These are phyloP conservation scores for Spathaspora sp. DNA, from an alignment of 1,139 yeast genomes.

Conservation along the genomic window DNA sequence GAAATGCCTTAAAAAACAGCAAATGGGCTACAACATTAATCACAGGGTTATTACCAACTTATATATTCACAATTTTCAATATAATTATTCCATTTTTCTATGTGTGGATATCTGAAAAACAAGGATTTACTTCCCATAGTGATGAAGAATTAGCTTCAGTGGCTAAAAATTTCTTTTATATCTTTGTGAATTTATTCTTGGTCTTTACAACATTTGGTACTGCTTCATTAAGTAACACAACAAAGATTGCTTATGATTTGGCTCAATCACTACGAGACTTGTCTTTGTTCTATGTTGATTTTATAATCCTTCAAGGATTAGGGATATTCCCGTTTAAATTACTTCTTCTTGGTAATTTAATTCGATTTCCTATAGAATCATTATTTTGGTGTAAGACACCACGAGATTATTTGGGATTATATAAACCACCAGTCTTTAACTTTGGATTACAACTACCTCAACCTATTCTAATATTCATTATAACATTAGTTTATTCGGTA, in stretches of 20 bases:
- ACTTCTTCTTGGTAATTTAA: conserved; percentile 62
- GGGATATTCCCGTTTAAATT: conserved; percentile 83
- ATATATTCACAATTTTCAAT: conserved; percentile 72
- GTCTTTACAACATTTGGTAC: conserved; percentile 84
- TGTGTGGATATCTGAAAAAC: conserved; percentile 63
- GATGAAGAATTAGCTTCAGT: conserved; percentile 80
- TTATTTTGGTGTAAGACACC: conserved; percentile 56
- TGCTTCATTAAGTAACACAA: conserved; percentile 64
- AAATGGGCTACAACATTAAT: conserved; percentile 62
- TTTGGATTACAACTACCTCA: conserved; percentile 67
- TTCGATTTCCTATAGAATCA: conserved; percentile 56
- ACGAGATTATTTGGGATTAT: conserved; percentile 44
- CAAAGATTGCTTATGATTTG: conserved; percentile 74
- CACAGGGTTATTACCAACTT: conserved; percentile 77
- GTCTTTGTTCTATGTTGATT: conserved; percentile 78
- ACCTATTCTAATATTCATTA: conserved; percentile 60
- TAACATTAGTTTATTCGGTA: conserved; percentile 61
- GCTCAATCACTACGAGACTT: conserved; percentile 71
- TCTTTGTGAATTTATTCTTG: conserved; percentile 79
- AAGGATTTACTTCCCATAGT: conserved; percentile 77
- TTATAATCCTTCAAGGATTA: conserved; percentile 78
- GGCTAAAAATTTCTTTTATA: conserved; percentile 79
- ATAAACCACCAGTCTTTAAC: conserved; percentile 64
- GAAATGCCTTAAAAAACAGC: conserved; percentile 56
- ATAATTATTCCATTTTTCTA: conserved; percentile 74